phyloP scores from a whole-genome alignment of 345 rosid species.

The Populus nigra region DNA sequence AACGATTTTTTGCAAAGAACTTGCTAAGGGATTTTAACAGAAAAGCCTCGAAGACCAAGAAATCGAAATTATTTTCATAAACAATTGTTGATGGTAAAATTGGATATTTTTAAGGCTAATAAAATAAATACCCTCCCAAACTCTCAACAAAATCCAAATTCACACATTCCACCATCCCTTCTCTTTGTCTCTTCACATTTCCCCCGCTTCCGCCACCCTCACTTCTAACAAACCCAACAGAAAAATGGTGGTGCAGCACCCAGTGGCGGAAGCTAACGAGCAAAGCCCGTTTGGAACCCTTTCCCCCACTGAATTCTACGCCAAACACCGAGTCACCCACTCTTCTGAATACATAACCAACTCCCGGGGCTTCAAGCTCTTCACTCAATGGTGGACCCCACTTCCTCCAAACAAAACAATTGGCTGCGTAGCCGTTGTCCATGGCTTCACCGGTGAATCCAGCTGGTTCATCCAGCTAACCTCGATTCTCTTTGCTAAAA shows the following conservation, averaged over 20 bases:
- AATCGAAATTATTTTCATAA: no score
- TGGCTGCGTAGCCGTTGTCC: conserved; percentile 77
- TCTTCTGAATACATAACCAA: conserved; percentile 69
- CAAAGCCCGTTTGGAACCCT: conserved; percentile 64
- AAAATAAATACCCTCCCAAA: background rate
- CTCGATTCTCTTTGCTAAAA: conserved; percentile 67
- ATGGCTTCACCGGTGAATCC: conserved; percentile 90
- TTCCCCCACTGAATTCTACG: conserved; percentile 66
- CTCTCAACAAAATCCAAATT: background rate
- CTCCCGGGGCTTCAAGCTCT: conserved; percentile 66
- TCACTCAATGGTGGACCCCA: conserved; percentile 89
- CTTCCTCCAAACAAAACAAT: conserved; percentile 43
- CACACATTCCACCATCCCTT: background rate
- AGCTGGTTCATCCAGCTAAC: conserved; percentile 78
- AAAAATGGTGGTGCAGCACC: conserved; percentile 49
- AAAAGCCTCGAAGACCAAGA: no score
- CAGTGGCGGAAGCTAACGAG: conserved; percentile 63
- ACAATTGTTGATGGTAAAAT: no score
- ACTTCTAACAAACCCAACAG: background rate
- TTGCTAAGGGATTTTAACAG: no score
- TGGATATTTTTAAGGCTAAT: background rate
- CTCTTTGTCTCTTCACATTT: background rate
- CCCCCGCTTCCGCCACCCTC: background rate
- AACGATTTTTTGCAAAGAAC: no score
- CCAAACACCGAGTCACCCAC: conserved; percentile 66